Base-by-base conservation (phyloP, 1,284 basidiomycete genomes). In the Puccinia sorghi region DNA sequence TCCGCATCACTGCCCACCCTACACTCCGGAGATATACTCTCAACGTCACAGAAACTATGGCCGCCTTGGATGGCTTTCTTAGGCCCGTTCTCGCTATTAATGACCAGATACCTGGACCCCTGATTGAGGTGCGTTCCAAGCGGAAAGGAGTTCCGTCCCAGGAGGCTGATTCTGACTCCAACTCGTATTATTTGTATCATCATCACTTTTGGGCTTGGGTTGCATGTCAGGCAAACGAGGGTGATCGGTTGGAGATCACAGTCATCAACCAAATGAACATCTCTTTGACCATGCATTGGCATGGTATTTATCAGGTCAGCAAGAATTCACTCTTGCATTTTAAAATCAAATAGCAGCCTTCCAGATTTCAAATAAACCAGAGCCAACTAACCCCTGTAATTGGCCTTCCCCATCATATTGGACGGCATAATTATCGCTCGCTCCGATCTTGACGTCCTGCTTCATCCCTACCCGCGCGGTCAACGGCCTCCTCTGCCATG, bases 51-150 rank as follows among this genome's bases (percentile, higher is more conserved):
- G 78, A 81, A 37, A 79, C 80, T 3, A 57, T 74, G 4, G 72
- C 73, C 32, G 75, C 86, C 0, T 86, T 86, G 0, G 86, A 86
- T 61, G 87, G 85, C 0, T 82, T 86, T 12, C 80, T 82, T 39
- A 85, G 85, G 72, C 80, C 81, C 0, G 87, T 87, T 85, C 81
- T 87, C 5, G 86, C 87, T 4, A 86, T 88, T n/a, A 88, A 88
- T 70, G 87, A 85, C 3, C 84, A 85, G 76, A 86, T 82, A 66
- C 87, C 87, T 0, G 88, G 88, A 0, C 88, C 88, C 0, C 84
- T 86, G 6, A 86, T 88, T 70, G 86, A 88, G 54, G 75, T 70
- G 17, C 6, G 70, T 72, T 32, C 1, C 32, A 32, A 32, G 32
- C 2, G 32, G n/a, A n/a, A n/a, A n/a, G 12, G 39, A 20, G 32